A percentile compares a stretch with the other conserved stretches of the same genome.
phyloP scores from a whole-genome alignment of 1,284 basidiomycete genomes.

The Ganoderma lingzhi region DNA sequence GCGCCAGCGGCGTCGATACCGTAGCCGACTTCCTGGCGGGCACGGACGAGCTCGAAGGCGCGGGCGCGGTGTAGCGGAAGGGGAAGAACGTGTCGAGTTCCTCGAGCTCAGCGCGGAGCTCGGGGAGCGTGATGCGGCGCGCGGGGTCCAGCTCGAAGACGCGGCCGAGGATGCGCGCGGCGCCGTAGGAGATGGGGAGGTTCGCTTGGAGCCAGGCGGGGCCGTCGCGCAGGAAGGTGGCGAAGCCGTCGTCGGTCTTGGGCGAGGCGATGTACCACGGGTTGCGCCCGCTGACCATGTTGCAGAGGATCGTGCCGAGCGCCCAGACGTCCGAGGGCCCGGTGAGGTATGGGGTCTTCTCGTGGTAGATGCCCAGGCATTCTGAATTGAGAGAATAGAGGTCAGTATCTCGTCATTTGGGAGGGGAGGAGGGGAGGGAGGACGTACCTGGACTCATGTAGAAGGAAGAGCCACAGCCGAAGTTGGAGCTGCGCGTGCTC shows the following conservation, averaged over 20 bases:
- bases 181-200: constrained; percentile 75
- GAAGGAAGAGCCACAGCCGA: constrained; percentile 60
- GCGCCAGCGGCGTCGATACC: background rate
- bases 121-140: constrained; percentile 60
- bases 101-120: constrained; percentile 53
- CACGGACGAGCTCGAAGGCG: background rate
- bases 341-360: constrained; percentile 56
- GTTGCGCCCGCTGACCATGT: constrained; percentile 86
- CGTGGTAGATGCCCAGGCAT: constrained; percentile 55
- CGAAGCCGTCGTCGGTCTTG: constrained; percentile 75
- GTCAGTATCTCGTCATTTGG: constrained; percentile 3
- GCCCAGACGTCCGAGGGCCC: constrained; percentile 79
- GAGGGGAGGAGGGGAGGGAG: background rate
- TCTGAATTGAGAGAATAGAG: constrained; percentile 45
- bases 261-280: constrained; percentile 85
- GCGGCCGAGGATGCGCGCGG: constrained; percentile 63
- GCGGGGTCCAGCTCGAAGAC: constrained; percentile 63
- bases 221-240: constrained; percentile 48
- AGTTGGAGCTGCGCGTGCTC: constrained; percentile 55
- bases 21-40: too few relatives aligned
- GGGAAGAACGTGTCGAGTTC: constrained; percentile 29
- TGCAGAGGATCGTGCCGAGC: constrained; percentile 56
- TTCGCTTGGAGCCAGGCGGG: constrained; percentile 70
- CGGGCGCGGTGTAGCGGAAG: background rate
- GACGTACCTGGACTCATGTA: constrained; percentile 67